Evolutionary conservation across 2,329 filamentous ascomycete genomes (phyloP).

Genomic region (Hymenoscyphus scutula): DNA sequence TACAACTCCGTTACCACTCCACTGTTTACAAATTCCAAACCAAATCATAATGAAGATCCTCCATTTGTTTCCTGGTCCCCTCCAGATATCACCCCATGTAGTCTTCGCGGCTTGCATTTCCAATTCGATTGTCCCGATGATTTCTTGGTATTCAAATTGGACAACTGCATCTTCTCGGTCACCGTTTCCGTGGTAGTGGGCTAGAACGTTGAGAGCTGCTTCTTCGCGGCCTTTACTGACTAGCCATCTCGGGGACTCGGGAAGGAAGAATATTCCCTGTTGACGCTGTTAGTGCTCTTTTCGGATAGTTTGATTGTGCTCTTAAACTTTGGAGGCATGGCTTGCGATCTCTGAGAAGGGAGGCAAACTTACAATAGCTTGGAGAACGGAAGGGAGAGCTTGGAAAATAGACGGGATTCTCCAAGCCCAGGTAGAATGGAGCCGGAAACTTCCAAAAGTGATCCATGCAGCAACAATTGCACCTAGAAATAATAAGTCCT

Average conservation of each 20-base stretch:
- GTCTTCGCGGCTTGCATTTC: constrained; percentile 32
- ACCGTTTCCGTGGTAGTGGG: constrained; percentile 43
- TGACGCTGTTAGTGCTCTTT: background rate
- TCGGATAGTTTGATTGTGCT: background rate
- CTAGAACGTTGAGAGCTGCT: constrained; percentile 47
- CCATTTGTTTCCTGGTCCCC: constrained; percentile 10
- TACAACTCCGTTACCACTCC: constrained; percentile 26
- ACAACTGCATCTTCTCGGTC: constrained; percentile 38
- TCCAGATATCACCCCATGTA: constrained; percentile 4
- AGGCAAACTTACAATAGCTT: constrained; percentile 5
- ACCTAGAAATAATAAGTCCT: constrained; percentile 19
- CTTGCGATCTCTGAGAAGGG: background rate
- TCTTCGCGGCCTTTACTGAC: constrained; percentile 45
- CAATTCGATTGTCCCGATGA: constrained; percentile 41
- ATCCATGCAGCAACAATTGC: constrained; percentile 27
- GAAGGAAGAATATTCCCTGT: constrained; percentile 34
- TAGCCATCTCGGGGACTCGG: constrained; percentile 40
- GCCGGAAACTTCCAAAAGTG: constrained; percentile 20
- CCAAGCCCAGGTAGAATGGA: constrained; percentile 38
- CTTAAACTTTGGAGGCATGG: background rate
- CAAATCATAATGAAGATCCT: constrained; percentile 15
- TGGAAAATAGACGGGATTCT: constrained; percentile 38
- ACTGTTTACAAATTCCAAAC: constrained; percentile 26
- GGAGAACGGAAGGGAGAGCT: constrained; percentile 15
- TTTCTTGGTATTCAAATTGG: constrained; percentile 40